A percentile compares a stretch with the other conserved stretches of the same genome.
Conservation (phyloP, 2,329 filamentous ascomycete species). For the Epichloe sp. region DNA sequence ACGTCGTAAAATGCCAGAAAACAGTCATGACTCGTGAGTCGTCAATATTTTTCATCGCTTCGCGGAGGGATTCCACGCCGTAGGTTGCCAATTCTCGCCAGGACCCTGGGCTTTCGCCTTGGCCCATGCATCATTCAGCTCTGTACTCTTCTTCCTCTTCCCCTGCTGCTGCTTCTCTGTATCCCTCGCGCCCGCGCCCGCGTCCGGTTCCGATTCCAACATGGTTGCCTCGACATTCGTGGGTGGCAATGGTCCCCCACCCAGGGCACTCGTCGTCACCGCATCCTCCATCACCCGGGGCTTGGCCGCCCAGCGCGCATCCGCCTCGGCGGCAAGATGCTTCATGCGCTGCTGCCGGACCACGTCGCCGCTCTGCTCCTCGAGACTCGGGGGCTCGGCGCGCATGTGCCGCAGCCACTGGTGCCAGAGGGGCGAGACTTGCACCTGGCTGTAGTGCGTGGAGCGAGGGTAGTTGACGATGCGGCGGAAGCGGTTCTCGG, state of each 20-base stretch:
- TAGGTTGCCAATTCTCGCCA: conserved; percentile 54
- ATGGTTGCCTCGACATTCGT: neutral
- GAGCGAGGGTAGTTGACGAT: conserved; percentile 46
- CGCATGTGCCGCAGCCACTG: conserved; percentile 55
- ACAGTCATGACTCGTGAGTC: no score
- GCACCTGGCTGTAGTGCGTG: conserved; percentile 40
- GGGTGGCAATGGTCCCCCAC: neutral
- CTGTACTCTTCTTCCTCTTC: conserved; percentile 8
- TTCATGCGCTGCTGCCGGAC: conserved; percentile 39
- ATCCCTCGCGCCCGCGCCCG: neutral
- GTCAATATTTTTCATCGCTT: neutral
- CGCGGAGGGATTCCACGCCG: conserved; percentile 41
- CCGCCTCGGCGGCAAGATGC: conserved; percentile 44
- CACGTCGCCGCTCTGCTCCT: conserved; percentile 43
- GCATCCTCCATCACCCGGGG: conserved; percentile 32
- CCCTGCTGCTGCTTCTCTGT: neutral
- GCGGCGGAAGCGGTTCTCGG: conserved; percentile 40
- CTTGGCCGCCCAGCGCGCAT: conserved; percentile 51
- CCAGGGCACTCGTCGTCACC: neutral
- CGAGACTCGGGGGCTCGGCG: conserved; percentile 36
- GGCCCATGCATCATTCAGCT: conserved; percentile 42
- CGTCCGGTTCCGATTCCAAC: neutral
- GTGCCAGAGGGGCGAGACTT: conserved; percentile 51
- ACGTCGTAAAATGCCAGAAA: no score
- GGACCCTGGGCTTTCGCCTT: conserved; percentile 32